Base-by-base conservation (phyloP, 805 yeast genomes). In the Yarrowia sp. region DNA sequence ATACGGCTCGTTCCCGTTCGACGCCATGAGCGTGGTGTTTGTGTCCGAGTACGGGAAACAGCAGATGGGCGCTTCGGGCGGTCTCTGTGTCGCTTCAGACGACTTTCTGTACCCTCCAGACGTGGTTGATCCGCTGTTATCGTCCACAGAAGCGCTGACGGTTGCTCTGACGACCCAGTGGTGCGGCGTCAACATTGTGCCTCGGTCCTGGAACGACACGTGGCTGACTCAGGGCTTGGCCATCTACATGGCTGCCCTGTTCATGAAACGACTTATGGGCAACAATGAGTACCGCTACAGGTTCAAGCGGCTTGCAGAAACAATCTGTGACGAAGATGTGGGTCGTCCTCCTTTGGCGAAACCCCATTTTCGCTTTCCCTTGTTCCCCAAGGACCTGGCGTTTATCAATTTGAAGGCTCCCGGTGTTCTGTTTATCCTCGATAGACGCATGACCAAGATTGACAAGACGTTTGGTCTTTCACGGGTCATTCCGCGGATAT, bases 151-250 rank as follows among this genome's bases (percentile, higher is more conserved):
- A 69, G 75, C 80, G 0, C 76, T 95, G 3, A 82, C 94, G 0
- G 84, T 86, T 68, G 87, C 91, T 0, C 77, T 95, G 20, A 89
- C 98, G 0, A 84, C 86, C 5, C 99, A 95, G 76, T 95, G 98
- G 96, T 85, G 96, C 0, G 97, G 98, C 17, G 88, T 95, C 42
- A 91, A 91, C 75, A 91, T 95, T 19, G 88, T 92, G 2, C 97
- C 98, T 0, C 84, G 83, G 66, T 83, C 87, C 0, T 84, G 87
- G 75, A 86, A 90, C 72, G 97, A 95, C 76, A 71, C 91, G 8
- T 95, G 99, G 99, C 85, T 94, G 70, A 89, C 93, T 1, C 78
- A 90, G 36, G 99, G 98, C 2, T 86, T 95, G 69, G 84, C 97
- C 0, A 84, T 86, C 42, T 94, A 83, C 75, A 94, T 95, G 97